phyloP scores from a whole-genome alignment of 257 asterid species.

The Thymus mandschuricus region DNA sequence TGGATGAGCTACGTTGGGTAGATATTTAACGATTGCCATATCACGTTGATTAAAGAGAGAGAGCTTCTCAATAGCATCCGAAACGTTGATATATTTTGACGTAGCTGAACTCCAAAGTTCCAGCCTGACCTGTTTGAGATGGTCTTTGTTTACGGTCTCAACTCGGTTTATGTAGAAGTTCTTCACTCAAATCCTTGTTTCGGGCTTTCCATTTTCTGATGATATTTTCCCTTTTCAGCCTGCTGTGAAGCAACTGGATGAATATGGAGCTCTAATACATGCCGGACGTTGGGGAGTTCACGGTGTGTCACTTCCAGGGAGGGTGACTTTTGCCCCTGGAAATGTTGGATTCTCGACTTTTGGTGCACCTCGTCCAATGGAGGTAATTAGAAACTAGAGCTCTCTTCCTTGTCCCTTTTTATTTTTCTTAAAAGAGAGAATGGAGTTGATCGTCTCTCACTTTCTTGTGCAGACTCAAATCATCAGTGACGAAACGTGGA shows the following conservation, averaged over 20 bases:
- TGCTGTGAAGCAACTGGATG: conserved; percentile 75
- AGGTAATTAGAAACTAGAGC: conserved; percentile 48
- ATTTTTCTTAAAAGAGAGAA: neutral
- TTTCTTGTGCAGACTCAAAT: conserved; percentile 76
- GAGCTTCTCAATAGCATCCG: neutral
- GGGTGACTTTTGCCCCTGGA: conserved; percentile 98
- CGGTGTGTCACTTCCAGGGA: conserved; percentile 96
- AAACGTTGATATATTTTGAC: neutral
- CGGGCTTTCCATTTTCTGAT: neutral
- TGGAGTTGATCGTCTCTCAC: conserved; percentile 21
- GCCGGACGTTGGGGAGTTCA: conserved; percentile 97
- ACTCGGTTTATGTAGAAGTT: too few relatives aligned
- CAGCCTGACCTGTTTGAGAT: neutral
- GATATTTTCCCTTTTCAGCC: conserved; percentile 52
- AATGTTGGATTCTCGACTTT: conserved; percentile 88
- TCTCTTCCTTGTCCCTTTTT: conserved; percentile 2
- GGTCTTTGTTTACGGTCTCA: neutral
- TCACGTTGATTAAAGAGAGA: neutral
- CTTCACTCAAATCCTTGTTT: neutral
- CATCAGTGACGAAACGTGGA: conserved; percentile 89
- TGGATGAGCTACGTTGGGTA: neutral
- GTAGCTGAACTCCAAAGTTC: conserved; percentile 5
- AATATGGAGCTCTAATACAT: conserved; percentile 80
- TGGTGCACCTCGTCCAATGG: conserved; percentile 97
- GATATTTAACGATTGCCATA: neutral